Evolutionary conservation across 2,329 filamentous ascomycete species (phyloP).

Genomic region (Aspergillus spinulosporus): DNA sequence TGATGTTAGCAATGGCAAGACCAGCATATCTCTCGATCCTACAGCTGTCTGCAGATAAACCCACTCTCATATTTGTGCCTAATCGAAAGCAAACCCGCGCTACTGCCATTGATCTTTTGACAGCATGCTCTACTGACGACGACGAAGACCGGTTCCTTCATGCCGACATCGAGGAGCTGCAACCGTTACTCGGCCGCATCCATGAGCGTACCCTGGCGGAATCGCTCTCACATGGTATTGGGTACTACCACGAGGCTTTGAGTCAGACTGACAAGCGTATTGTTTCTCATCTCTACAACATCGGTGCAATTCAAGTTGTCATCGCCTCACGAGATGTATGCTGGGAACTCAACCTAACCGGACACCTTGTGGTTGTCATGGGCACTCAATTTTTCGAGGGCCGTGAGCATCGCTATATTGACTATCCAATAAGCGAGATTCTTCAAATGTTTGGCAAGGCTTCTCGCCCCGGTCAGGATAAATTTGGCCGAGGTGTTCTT

Average conservation of each 20-base stretch:
- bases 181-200: conserved; percentile 76
- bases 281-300: conserved; percentile 85
- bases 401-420: conserved; percentile 92
- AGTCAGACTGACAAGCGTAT: conserved; percentile 88
- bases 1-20: conserved; percentile 98
- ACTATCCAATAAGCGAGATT: conserved; percentile 91
- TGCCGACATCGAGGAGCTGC: conserved; percentile 76
- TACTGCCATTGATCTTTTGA: conserved; percentile 81
- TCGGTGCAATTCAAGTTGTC: conserved; percentile 86
- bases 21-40: conserved; percentile 87
- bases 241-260: conserved; percentile 95
- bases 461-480: conserved; percentile 74
- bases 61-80: conserved; percentile 87
- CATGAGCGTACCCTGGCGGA: conserved; percentile 86
- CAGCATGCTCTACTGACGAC: conserved; percentile 83
- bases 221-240: conserved; percentile 88
- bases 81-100: conserved; percentile 88
- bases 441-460: conserved; percentile 98
- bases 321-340: conserved; percentile 83
- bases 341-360: conserved; percentile 87
- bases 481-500: conserved; percentile 82
- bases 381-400: conserved; percentile 97
- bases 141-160: conserved; percentile 93
- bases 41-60: conserved; percentile 84
- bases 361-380: conserved; percentile 93